Evolutionary conservation across 768 basidiomycete species (phyloP), one percentile per base, ranked within the genome.

Genomic region (Lentinula aciculospora): DNA sequence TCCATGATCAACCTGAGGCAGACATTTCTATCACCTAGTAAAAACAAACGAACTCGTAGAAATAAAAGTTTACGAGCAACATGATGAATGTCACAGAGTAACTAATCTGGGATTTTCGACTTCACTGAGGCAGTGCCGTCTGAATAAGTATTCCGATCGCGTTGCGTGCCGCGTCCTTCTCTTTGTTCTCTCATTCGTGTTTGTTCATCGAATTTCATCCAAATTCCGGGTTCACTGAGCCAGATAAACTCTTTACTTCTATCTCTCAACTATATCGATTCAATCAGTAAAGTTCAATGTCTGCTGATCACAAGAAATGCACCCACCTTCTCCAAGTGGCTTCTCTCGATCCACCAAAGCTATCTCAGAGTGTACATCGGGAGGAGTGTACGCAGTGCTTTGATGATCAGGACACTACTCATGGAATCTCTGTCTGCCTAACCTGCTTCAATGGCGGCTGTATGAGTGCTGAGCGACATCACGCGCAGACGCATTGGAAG

Each of bases 371-470:
- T 0, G 90, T 94, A 0, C 86, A 94, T 63, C 75, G 94, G 7
- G 93, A 97, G 72, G 95, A 98, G 71, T 99, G 96, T 67, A 97
- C 95, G 0, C 94, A 95, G 59, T 99, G 96, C 67, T 99, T 98
- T 68, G 95, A 98, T 70, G 84, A 83, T 65, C 95, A 98, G 89
- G 93, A 94, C 67, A 71, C 73, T 3, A 78, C 85, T 0, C 71
- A 76, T 12, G 96, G 96, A 5, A 74, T 97, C 60, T 89, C 97
- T 63, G 89, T 98, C 53, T 99, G 96, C 70, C 75, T 99, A 56
- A 70, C 69, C 23, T 99, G 96, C 76, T 99, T 95, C 81, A 98
- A 95, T 65, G 97, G 97, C 7, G 92, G 86, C 0, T 99, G 96
- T 67, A 72, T 87, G 2, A 77, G 75, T 63, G 51, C 66, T 4